These are phyloP conservation scores for Microsporum audouinii DNA, from an alignment of 2,329 filamentous ascomycete genomes.

Conservation along the genomic window DNA sequence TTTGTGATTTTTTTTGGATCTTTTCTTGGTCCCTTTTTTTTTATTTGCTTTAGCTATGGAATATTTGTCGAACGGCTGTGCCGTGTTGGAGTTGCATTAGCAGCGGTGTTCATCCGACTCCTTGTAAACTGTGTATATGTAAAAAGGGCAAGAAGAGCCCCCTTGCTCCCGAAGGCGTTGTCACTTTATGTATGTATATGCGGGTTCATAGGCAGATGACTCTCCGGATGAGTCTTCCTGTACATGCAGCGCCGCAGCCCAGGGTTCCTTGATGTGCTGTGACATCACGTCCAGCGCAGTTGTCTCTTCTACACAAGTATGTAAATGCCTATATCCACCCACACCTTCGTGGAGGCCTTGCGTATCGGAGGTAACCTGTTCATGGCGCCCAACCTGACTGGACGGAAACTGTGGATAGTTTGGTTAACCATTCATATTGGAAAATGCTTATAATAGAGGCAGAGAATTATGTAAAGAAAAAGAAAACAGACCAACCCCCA, in stretches of 20 bases:
- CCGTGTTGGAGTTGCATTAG: background rate
- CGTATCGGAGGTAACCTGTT: background rate
- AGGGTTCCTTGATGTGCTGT: background rate
- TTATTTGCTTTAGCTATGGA: background rate
- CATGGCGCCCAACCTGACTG: background rate
- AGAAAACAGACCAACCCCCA: too few species aligned
- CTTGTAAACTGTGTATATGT: background rate
- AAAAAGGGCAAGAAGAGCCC: background rate
- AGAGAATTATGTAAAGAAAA: too few species aligned
- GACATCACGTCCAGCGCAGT: background rate
- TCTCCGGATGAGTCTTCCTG: background rate
- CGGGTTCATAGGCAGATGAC: background rate
- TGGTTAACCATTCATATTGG: background rate
- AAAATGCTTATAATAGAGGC: background rate
- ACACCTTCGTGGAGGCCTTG: background rate
- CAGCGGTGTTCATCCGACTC: background rate
- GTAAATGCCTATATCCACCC: background rate
- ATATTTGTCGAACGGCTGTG: background rate
- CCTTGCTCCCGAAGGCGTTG: background rate
- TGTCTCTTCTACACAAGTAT: too few species aligned
- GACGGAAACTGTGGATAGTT: conserved; percentile 4
- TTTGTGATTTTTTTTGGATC: background rate
- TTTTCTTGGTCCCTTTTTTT: too few species aligned
- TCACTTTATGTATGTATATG: background rate
- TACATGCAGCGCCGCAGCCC: background rate